Percentiles rank a stretch among this genome's conserved stretches.
Conservation (phyloP, 768 basidiomycete species). For the Pulveroboletus sp. region DNA sequence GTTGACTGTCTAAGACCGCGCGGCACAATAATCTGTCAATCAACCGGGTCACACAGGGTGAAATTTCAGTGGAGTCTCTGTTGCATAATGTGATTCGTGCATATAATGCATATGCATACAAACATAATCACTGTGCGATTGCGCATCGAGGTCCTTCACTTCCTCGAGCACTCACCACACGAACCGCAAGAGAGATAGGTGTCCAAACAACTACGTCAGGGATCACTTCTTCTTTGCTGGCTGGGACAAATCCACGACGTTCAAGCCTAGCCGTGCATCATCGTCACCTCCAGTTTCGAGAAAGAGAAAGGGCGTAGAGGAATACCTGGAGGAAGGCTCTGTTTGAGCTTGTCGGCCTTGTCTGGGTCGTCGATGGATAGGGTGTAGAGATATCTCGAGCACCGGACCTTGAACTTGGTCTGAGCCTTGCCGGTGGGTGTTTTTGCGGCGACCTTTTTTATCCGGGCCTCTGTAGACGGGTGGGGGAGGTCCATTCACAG, state of each 20-base stretch:
- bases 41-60: not conserved
- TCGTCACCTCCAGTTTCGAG: not conserved
- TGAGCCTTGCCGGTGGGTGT: constrained; percentile 65
- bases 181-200: constrained; percentile 2
- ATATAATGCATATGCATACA: constrained; percentile 21
- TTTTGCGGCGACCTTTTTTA: constrained; percentile 87
- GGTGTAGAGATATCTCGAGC: constrained; percentile 97
- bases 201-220: constrained; percentile 1
- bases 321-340: constrained; percentile 95
- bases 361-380: constrained; percentile 92
- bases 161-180: not conserved
- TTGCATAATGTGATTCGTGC: constrained; percentile 19
- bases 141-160: constrained; percentile 3
- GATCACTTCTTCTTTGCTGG: constrained; percentile 68
- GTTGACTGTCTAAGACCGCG: no score
- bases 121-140: constrained; percentile 13
- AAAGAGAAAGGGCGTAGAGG: constrained; percentile 33
- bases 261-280: constrained; percentile 51
- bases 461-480: constrained; percentile 76
- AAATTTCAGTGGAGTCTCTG: constrained; percentile 7
- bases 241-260: constrained; percentile 61
- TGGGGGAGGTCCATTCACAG: no score
- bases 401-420: constrained; percentile 99
- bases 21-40: no score
- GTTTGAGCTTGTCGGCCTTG: constrained; percentile 97